Base-by-base conservation (phyloP, 306 rosid genomes). In the Cucumis cinereus region DNA sequence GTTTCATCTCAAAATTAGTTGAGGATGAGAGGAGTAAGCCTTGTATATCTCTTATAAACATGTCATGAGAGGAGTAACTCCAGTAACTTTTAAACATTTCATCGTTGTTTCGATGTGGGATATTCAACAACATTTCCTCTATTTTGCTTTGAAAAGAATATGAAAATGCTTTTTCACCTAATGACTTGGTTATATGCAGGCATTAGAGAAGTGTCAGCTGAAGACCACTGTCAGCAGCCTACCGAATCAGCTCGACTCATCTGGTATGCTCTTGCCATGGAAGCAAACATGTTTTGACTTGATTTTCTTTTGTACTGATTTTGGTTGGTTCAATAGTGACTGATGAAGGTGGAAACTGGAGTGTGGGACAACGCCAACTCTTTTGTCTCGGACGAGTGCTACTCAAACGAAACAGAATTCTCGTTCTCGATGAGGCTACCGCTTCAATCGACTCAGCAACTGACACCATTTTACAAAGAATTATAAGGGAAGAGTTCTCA, bases 361-460 rank as follows among this genome's bases (percentile, higher is more conserved):
- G 92, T 10, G 80, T 81, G 4, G 94, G 94, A 70, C 94, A 91
- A 26, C 78, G 88, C n/a, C 94, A 88, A 71, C 88, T 91, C 4
- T 85, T 88, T 40, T 85, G 91, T 83, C 92, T 91, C 0, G 92
- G 97, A 41, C 83, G 96, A 82, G 96, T 92, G 28, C 84, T 92
- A 7, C 91, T 90, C 5, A 90, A 81, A 74, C 85, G 90, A 77
- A 92, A 84, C 76, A 81, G 73, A 87, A 87, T 90, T 80, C 90
- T 92, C 38, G 90, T 92, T 56, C 82, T 90, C 0, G 98, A 92
- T 75, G 98, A 90, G 81, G 98, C 96, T 45, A 92, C 94, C 4
- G 96, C 96, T 12, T 92, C 92, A 55, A 86, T 90, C 52, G 98
- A 92, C 64, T 85, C 93, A 19, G 82, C 91, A 33, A 92, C 96